These are phyloP conservation scores for Phytomonas sp. DNA, from an alignment of 208 protist species.

Conservation along the genomic window DNA sequence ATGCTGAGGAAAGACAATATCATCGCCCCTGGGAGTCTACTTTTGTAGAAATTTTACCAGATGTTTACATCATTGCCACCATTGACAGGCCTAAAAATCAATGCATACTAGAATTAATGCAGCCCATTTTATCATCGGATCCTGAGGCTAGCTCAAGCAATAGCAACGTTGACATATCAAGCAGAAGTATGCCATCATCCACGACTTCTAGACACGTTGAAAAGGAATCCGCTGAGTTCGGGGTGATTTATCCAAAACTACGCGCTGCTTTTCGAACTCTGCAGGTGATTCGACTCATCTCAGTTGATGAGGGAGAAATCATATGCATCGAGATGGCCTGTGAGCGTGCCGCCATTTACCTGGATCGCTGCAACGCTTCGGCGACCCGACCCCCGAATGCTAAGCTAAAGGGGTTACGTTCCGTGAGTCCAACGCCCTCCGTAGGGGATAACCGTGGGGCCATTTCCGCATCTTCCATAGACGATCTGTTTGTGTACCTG, in stretches of 20 bases:
- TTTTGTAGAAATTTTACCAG: slow-evolving; percentile 37
- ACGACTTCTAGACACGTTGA: neutral
- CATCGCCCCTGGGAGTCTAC: neutral
- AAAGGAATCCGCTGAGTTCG: neutral
- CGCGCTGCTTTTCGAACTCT: neutral
- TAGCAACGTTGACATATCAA: neutral
- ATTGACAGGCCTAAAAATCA: slow-evolving; percentile 31
- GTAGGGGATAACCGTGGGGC: too few species aligned
- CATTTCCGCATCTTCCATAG: neutral
- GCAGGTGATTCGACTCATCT: neutral
- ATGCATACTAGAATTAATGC: slow-evolving; percentile 48
- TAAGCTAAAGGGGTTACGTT: too few species aligned
- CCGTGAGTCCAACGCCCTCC: too few species aligned
- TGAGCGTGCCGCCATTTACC: neutral
- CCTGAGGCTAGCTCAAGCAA: neutral
- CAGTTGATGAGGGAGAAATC: neutral
- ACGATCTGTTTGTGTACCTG: slow-evolving; percentile 11
- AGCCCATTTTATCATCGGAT: slow-evolving; percentile 7
- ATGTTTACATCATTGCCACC: slow-evolving; percentile 49
- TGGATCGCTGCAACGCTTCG: neutral
- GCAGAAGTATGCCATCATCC: neutral
- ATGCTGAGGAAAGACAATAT: neutral
- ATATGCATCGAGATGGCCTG: neutral
- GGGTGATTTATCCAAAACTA: neutral
- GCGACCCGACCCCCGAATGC: too few species aligned